Conservation (phyloP, 768 basidiomycete species). For the Leccinum truebloodii region DNA sequence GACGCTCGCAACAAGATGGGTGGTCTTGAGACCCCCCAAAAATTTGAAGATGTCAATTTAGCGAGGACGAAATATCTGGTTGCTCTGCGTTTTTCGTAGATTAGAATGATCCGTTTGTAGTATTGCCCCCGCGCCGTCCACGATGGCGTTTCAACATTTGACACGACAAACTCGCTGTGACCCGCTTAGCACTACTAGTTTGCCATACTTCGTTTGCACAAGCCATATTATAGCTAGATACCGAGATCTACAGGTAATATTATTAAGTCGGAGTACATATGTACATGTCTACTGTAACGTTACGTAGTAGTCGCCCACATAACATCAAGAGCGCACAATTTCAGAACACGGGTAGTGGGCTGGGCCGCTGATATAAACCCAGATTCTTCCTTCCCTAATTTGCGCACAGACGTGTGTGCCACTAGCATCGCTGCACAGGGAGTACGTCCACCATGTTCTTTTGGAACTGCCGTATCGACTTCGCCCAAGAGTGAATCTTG, state of each 20-base stretch:
- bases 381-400: no score
- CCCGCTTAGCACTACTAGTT: neutral
- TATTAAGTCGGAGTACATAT: neutral
- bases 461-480: neutral
- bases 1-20: constrained; percentile 13
- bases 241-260: neutral
- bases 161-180: neutral
- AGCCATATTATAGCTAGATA: neutral
- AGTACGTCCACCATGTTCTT: no score
- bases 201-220: neutral
- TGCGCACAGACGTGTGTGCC: no score
- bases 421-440: no score
- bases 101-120: neutral
- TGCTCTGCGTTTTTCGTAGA: constrained; percentile 5
- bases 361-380: no score
- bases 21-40: constrained; percentile 31
- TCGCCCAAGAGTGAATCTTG: neutral
- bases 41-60: constrained; percentile 5
- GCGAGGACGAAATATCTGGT: constrained; percentile 13
- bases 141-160: neutral
- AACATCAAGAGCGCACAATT: no score
- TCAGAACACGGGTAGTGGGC: no score
- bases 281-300: neutral
- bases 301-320: no score
- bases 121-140: neutral